These are phyloP conservation scores for Lachancea mirantina DNA, from an alignment of 805 yeast species.

Conservation along the genomic window DNA sequence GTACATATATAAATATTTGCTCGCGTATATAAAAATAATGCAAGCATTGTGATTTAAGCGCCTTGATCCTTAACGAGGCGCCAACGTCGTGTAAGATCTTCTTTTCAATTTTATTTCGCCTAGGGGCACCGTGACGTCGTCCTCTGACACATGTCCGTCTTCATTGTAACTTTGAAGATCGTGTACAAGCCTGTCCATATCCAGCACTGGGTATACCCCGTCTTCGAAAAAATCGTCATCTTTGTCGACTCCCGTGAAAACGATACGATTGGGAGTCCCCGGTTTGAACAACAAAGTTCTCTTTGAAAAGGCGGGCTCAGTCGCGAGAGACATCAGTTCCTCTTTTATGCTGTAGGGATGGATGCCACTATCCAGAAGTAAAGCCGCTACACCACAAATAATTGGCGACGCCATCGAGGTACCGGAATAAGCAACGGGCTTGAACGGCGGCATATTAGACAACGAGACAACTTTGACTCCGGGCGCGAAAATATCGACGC, in stretches of 20 bases:
- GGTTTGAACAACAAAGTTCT: conserved; percentile 40
- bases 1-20: no score
- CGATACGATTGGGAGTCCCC: conserved; percentile 56
- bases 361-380: conserved; percentile 47
- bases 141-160: conserved; percentile 8
- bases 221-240: conserved; percentile 28
- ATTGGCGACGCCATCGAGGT: conserved; percentile 80
- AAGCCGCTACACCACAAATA: conserved; percentile 59
- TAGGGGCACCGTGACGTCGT: conserved; percentile 11
- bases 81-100: conserved; percentile 6
- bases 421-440: conserved; percentile 44
- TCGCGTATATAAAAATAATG: no score
- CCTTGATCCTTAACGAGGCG: conserved; percentile 2
- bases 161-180: conserved; percentile 12
- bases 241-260: conserved; percentile 31
- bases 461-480: conserved; percentile 65
- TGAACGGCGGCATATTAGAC: conserved; percentile 26
- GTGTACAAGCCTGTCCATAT: conserved; percentile 18
- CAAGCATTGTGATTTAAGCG: no score
- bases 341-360: conserved; percentile 35
- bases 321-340: conserved; percentile 39
- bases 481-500: conserved; percentile 80
- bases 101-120: conserved; percentile 9
- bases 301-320: conserved; percentile 41
- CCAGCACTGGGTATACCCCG: conserved; percentile 20